phyloP scores from a whole-genome alignment of 257 asterid genomes.

The Rhazya stricta region DNA sequence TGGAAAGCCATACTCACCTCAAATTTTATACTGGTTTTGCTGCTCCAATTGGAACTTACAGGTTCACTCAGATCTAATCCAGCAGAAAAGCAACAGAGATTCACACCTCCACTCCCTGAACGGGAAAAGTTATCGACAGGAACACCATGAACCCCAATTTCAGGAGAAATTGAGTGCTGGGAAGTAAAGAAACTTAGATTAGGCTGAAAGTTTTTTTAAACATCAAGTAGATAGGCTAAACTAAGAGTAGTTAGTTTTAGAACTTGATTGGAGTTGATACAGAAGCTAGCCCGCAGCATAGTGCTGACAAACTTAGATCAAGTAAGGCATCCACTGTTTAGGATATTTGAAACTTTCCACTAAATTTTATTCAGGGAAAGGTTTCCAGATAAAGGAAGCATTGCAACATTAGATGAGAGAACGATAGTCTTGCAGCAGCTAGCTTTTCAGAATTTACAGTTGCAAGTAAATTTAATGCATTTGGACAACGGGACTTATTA shows the following conservation, averaged over 20 bases:
- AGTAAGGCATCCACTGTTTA: background rate
- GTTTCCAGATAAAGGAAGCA: background rate
- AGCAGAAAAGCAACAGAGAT: constrained; percentile 77
- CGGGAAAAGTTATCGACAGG: constrained; percentile 86
- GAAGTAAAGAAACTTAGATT: constrained; percentile 26
- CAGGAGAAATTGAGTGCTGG: constrained; percentile 92
- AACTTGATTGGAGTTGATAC: background rate
- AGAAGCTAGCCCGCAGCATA: background rate
- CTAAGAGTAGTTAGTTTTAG: background rate
- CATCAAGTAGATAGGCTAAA: background rate
- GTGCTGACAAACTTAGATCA: background rate
- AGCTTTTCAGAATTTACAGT: background rate
- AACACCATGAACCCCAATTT: constrained; percentile 77
- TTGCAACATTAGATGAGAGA: background rate
- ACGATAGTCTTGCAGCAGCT: background rate
- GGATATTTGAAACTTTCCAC: background rate
- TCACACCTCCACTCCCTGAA: constrained; percentile 82
- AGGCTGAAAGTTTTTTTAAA: constrained; percentile 13
- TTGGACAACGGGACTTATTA: background rate
- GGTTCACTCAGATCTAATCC: constrained; percentile 93
- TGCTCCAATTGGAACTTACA: constrained; percentile 91
- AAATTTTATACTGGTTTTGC: constrained; percentile 85
- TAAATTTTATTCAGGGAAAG: background rate
- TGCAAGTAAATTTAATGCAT: background rate
- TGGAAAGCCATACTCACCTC: constrained; percentile 48